These are phyloP conservation scores for Schoenoplectus triqueter DNA, from an alignment of 202 grass and related monocot species.

Conservation along the genomic window DNA sequence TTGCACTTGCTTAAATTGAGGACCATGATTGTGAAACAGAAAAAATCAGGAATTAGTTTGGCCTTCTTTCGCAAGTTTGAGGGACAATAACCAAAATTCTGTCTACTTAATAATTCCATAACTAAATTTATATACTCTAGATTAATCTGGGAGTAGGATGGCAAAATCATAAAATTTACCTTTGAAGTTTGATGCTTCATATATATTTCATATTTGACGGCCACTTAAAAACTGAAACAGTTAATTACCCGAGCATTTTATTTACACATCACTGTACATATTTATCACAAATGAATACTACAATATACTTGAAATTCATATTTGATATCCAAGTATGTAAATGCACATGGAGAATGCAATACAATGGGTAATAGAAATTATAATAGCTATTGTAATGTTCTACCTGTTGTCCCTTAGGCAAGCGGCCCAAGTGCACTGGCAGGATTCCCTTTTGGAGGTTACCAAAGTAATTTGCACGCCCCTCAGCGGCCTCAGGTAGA, in stretches of 20 bases:
- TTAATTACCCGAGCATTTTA: slow-evolving; percentile 8
- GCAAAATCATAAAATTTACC: slow-evolving; percentile 28
- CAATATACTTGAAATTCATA: background rate
- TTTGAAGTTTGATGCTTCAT: slow-evolving; percentile 1
- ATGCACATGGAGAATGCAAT: background rate
- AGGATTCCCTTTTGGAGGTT: slow-evolving; percentile 96
- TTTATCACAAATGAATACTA: background rate
- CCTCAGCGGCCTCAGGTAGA: slow-evolving; percentile 75
- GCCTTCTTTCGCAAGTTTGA: background rate
- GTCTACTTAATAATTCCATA: slow-evolving; percentile 1
- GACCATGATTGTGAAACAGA: background rate
- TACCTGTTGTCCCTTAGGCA: slow-evolving; percentile 78
- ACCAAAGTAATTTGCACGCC: slow-evolving; percentile 96
- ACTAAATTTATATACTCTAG: slow-evolving; percentile 1
- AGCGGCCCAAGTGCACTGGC: slow-evolving; percentile 56
- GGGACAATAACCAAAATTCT: background rate
- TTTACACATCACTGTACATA: slow-evolving; percentile 12
- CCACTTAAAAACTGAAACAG: background rate
- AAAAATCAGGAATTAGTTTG: background rate
- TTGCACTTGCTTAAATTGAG: background rate
- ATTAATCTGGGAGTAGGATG: slow-evolving; percentile 19
- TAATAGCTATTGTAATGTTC: background rate
- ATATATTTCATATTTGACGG: background rate
- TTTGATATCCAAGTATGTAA: slow-evolving; percentile 13
- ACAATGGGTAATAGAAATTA: slow-evolving; percentile 20